Evolutionary conservation across 2,329 filamentous ascomycete species (phyloP).

Genomic region (Venturia oleaginea): DNA sequence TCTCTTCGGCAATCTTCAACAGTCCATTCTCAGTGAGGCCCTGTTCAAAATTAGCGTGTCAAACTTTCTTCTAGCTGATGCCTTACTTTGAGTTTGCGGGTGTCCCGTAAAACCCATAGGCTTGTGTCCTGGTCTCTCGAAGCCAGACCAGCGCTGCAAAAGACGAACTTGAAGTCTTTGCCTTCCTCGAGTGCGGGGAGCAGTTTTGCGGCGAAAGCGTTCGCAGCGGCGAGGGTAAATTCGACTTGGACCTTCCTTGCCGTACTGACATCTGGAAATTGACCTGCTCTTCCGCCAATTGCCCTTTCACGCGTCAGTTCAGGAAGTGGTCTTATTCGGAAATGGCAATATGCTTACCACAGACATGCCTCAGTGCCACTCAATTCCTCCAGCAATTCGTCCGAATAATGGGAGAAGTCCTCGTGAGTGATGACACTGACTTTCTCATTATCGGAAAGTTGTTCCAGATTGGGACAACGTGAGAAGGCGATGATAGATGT

Average conservation of each 20-base stretch:
- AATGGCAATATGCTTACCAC: slow-evolving; percentile 37
- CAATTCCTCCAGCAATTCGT: slow-evolving; percentile 49
- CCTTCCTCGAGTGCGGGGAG: background rate
- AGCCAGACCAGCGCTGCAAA: slow-evolving; percentile 6
- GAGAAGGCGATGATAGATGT: slow-evolving; percentile 5
- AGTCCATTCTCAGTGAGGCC: slow-evolving; percentile 3
- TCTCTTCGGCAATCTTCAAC: background rate
- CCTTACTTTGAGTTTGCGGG: slow-evolving; percentile 3
- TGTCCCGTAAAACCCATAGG: background rate
- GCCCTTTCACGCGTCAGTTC: background rate
- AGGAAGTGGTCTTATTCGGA: background rate
- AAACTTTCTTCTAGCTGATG: too few relatives aligned
- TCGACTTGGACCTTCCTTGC: slow-evolving; percentile 9
- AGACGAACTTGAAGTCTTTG: slow-evolving; percentile 8
- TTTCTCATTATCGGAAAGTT: slow-evolving; percentile 27
- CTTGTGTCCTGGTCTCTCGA: background rate
- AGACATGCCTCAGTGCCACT: slow-evolving; percentile 58
- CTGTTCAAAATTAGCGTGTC: background rate
- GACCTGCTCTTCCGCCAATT: background rate
- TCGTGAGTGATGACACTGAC: slow-evolving; percentile 58
- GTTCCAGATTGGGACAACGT: background rate
- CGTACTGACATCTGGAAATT: background rate
- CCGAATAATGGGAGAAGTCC: slow-evolving; percentile 54
- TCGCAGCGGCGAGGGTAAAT: background rate
- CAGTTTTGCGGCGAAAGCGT: background rate